These are phyloP conservation scores for Fibroporia radiculosa DNA, from an alignment of 768 basidiomycete genomes.

Conservation along the genomic window DNA sequence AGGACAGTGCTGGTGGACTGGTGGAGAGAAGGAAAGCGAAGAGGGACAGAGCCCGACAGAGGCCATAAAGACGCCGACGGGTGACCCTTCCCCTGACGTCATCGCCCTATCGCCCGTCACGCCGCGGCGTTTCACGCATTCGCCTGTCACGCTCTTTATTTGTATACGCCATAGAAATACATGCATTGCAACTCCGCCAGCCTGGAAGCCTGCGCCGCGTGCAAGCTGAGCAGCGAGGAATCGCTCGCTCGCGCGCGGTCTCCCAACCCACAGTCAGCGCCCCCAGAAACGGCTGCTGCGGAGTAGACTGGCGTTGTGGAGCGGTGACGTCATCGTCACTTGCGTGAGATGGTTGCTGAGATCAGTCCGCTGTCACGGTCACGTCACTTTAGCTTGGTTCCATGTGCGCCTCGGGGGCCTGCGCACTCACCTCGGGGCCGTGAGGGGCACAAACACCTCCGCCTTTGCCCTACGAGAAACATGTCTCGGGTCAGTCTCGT, in stretches of 20 bases:
- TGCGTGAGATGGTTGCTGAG: conserved; percentile 42
- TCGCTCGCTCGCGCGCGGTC: neutral
- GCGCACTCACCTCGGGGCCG: conserved; percentile 69
- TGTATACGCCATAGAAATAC: neutral
- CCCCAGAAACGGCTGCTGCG: neutral
- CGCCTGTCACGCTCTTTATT: neutral
- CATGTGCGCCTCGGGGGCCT: too few relatives aligned
- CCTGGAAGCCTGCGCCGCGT: neutral
- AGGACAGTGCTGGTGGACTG: conserved; percentile 1
- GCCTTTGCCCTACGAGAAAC: conserved; percentile 47
- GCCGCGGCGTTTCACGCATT: neutral
- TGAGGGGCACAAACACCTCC: conserved; percentile 82
- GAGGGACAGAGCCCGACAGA: neutral
- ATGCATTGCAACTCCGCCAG: neutral
- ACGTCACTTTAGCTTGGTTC: too few relatives aligned
- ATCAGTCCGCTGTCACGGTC: conserved; percentile 43
- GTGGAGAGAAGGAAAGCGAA: conserved; percentile 4
- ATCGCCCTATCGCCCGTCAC: neutral
- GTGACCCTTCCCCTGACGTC: neutral
- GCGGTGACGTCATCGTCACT: conserved; percentile 7
- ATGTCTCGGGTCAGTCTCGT: conserved; percentile 1
- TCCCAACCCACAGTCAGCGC: neutral
- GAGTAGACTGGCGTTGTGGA: neutral
- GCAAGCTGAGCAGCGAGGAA: neutral
- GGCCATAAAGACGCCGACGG: too few relatives aligned